A percentile compares a stretch with the other conserved stretches of the same genome.
These are phyloP conservation scores for Plasmodium ovale DNA, from an alignment of 169 alveolate genomes.

Conservation along the genomic window DNA sequence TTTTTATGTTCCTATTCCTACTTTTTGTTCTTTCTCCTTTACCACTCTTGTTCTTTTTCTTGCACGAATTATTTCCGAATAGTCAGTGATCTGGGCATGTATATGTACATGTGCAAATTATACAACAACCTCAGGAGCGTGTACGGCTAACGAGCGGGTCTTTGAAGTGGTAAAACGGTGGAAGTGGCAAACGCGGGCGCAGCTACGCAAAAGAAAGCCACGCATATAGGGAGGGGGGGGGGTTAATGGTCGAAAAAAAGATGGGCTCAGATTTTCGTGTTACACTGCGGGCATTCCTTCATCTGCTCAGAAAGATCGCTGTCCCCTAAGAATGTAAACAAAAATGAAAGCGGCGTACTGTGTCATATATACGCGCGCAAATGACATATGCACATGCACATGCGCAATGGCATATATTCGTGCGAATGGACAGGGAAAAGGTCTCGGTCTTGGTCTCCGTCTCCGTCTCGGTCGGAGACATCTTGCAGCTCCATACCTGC, in stretches of 20 bases:
- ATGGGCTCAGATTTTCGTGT: neutral
- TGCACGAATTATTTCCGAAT: conserved; percentile 8
- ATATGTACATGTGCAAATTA: conserved; percentile 3
- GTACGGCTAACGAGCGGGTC: neutral
- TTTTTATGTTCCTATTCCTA: conserved; percentile 44
- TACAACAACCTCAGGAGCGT: neutral
- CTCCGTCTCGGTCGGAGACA: too few species aligned
- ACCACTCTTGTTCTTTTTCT: conserved; percentile 14
- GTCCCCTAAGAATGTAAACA: neutral
- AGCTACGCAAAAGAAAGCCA: neutral
- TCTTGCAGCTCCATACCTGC: conserved; percentile 45
- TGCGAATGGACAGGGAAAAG: too few species aligned
- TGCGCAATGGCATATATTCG: too few species aligned
- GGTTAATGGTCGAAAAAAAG: neutral
- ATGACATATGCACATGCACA: too few species aligned
- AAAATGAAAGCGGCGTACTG: too few species aligned
- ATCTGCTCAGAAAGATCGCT: neutral
- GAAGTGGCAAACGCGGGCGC: neutral
- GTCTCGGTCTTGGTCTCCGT: too few species aligned
- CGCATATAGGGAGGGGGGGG: neutral
- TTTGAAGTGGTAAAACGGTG: too few species aligned
- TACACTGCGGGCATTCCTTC: conserved; percentile 15
- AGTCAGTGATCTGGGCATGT: conserved; percentile 1
- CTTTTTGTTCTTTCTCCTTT: conserved; percentile 19
- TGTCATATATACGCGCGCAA: too few species aligned